Percentiles rank a stretch among this genome's conserved stretches.
These are phyloP conservation scores for Cystobasidium tubakii DNA, from an alignment of 768 basidiomycete genomes.

Conservation along the genomic window DNA sequence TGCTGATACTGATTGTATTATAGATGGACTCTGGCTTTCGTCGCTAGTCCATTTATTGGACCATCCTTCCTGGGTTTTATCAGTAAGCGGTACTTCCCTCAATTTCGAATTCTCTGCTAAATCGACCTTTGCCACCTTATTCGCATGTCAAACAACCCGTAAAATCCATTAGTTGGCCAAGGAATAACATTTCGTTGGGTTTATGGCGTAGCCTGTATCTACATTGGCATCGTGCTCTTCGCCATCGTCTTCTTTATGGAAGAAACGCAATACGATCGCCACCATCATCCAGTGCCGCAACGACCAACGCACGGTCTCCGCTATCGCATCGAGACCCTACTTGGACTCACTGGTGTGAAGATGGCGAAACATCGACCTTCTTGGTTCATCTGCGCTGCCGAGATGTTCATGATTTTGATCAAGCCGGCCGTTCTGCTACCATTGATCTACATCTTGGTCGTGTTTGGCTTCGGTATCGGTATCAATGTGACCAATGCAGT, in stretches of 20 bases:
- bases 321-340: constrained; percentile 58
- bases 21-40: constrained; percentile 66
- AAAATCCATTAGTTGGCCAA: not conserved
- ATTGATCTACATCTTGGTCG: constrained; percentile 57
- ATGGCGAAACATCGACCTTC: constrained; percentile 59
- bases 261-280: constrained; percentile 64
- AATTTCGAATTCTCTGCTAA: too few species aligned
- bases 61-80: constrained; percentile 67
- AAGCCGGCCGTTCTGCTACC: constrained; percentile 59
- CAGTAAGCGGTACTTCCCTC: constrained; percentile 52
- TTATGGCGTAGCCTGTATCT: constrained; percentile 63
- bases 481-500: constrained; percentile 61
- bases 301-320: constrained; percentile 53
- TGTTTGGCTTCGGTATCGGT: constrained; percentile 58
- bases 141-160: constrained; percentile 19
- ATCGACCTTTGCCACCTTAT: too few species aligned
- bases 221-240: constrained; percentile 56
- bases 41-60: constrained; percentile 55
- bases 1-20: not conserved
- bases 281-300: constrained; percentile 55
- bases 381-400: constrained; percentile 54
- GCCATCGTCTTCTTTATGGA: constrained; percentile 61
- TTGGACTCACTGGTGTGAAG: constrained; percentile 61
- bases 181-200: constrained; percentile 59
- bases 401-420: constrained; percentile 59